Conservation (phyloP, 345 rosid genomes). For the Ailanthus altissimus region DNA sequence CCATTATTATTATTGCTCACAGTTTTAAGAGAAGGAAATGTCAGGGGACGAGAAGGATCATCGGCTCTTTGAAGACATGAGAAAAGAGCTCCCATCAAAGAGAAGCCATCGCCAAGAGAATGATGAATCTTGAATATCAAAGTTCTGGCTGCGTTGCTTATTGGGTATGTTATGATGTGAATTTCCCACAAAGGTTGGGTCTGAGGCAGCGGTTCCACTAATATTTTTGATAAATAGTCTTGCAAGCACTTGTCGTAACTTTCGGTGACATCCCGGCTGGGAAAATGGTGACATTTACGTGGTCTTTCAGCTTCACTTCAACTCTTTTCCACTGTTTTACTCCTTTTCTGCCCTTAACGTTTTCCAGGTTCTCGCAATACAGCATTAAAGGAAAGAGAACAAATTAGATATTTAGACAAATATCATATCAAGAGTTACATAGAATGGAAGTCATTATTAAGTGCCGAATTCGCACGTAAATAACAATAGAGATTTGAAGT, state of each 20-base stretch:
- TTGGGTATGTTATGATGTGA: conserved; percentile 36
- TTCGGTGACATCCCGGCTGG: conserved; percentile 18
- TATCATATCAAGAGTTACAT: no score
- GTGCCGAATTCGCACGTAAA: no score
- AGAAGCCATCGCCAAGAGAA: conserved; percentile 43
- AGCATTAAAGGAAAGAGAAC: neutral
- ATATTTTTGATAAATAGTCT: conserved; percentile 26
- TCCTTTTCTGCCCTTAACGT: conserved; percentile 35
- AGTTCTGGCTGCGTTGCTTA: conserved; percentile 28
- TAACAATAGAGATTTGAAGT: no score
- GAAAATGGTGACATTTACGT: conserved; percentile 25
- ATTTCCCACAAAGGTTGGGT: conserved; percentile 40
- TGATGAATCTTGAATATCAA: conserved; percentile 43
- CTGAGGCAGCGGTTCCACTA: conserved; percentile 16
- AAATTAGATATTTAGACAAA: no score
- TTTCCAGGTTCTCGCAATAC: neutral
- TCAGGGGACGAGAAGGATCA: conserved; percentile 36
- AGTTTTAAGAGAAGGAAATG: conserved; percentile 24
- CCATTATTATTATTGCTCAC: neutral
- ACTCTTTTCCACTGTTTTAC: conserved; percentile 38
- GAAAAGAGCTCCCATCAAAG: conserved; percentile 42
- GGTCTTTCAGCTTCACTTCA: conserved; percentile 31
- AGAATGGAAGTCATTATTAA: no score
- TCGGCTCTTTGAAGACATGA: conserved; percentile 43
- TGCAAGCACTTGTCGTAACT: conserved; percentile 28